Percentiles rank a stretch among this genome's conserved stretches.
These are phyloP conservation scores for Laburnicola sp. DNA, from an alignment of 2,329 filamentous ascomycete species.

Conservation along the genomic window DNA sequence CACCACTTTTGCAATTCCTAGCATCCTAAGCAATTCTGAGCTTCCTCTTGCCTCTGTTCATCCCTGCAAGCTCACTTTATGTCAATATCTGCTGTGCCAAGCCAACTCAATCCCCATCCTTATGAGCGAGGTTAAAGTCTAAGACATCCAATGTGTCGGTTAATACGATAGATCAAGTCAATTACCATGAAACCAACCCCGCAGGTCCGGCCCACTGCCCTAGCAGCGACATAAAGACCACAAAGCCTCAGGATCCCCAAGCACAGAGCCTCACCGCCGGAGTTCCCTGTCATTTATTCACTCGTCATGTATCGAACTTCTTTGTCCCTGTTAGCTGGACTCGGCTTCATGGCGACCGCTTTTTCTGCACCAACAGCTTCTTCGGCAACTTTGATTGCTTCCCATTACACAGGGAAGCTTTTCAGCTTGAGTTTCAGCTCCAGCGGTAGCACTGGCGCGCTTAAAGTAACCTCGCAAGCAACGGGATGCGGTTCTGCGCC, in stretches of 20 bases:
- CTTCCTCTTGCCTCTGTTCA: neutral
- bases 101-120: neutral
- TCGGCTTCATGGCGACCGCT: slow-evolving; percentile 2
- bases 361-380: slow-evolving; percentile 3
- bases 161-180: slow-evolving; percentile 8
- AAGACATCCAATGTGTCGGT: slow-evolving; percentile 5
- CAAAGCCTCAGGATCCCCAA: neutral
- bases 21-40: too few species aligned
- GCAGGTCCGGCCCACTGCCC: neutral
- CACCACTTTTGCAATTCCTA: neutral
- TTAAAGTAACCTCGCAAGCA: neutral
- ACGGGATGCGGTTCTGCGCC: slow-evolving; percentile 12
- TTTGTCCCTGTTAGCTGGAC: slow-evolving; percentile 1
- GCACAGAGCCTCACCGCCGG: neutral
- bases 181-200: slow-evolving; percentile 4
- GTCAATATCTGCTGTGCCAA: slow-evolving; percentile 3
- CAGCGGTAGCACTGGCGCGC: neutral
- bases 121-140: slow-evolving; percentile 5
- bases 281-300: neutral
- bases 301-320: slow-evolving; percentile 4
- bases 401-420: slow-evolving; percentile 4
- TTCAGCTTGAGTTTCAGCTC: slow-evolving; percentile 3
- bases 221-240: slow-evolving; percentile 6
- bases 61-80: slow-evolving; percentile 1
- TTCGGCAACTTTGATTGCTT: slow-evolving; percentile 1